Percentiles rank a stretch among this genome's conserved stretches.
phyloP scores from a whole-genome alignment of 257 asterid genomes.

The Fraxinus cuspidata region DNA sequence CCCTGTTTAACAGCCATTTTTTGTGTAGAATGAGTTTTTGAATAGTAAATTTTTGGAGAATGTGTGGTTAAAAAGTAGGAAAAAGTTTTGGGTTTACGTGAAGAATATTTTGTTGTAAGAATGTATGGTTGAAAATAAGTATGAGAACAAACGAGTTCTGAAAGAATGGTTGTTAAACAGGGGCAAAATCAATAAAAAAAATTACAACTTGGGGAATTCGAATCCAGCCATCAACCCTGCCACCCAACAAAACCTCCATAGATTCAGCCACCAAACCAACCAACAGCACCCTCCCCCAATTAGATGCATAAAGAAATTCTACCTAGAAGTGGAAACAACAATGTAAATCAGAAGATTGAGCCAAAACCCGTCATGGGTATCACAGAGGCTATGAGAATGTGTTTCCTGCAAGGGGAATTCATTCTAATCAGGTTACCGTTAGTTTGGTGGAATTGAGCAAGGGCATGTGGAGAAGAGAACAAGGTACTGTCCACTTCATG shows the following conservation, averaged over 20 bases:
- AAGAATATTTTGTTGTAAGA: too few species aligned
- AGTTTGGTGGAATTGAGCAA: neutral
- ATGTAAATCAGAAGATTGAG: neutral
- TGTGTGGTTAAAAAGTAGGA: too few species aligned
- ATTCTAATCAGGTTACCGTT: neutral
- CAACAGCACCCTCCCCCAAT: neutral
- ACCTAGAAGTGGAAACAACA: neutral
- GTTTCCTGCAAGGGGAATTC: neutral
- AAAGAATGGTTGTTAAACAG: too few species aligned
- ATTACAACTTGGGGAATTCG: neutral
- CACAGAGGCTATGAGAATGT: neutral
- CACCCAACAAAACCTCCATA: neutral
- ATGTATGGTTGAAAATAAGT: too few species aligned
- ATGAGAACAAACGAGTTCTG: too few species aligned
- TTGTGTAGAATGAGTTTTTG: too few species aligned
- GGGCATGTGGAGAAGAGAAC: neutral
- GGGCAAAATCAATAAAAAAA: neutral
- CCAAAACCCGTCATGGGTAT: neutral
- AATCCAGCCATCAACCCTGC: neutral
- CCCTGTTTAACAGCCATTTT: too few species aligned
- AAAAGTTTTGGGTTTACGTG: too few species aligned
- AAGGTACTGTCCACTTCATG: neutral
- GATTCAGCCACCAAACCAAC: neutral
- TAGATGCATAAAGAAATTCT: neutral
- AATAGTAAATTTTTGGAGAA: too few species aligned